phyloP scores from a whole-genome alignment of 2,329 filamentous ascomycete genomes.

The Gnomoniopsis sp. region DNA sequence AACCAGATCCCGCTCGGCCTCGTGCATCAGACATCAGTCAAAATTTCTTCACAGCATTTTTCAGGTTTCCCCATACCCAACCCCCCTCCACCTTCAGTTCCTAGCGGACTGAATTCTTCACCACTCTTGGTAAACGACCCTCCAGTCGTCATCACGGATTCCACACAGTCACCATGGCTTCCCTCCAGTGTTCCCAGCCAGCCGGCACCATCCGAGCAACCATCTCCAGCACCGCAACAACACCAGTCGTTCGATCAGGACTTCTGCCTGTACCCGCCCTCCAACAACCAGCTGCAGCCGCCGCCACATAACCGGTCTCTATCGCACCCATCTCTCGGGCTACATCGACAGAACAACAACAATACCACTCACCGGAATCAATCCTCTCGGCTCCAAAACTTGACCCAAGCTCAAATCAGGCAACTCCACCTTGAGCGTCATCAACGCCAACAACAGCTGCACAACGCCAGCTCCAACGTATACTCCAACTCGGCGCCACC shows the following conservation, averaged over 20 bases:
- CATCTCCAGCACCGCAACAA: constrained; percentile 46
- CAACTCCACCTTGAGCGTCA: not conserved
- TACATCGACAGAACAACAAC: constrained; percentile 44
- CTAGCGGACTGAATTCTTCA: constrained; percentile 63
- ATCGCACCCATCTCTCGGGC: constrained; percentile 34
- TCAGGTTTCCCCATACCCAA: constrained; percentile 29
- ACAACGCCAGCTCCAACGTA: constrained; percentile 42
- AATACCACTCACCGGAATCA: constrained; percentile 36
- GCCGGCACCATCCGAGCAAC: constrained; percentile 60
- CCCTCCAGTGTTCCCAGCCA: constrained; percentile 63
- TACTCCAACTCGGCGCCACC: constrained; percentile 66
- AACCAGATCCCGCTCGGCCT: constrained; percentile 32
- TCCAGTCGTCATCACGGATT: constrained; percentile 80
- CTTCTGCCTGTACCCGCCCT: not conserved
- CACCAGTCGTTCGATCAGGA: constrained; percentile 12
- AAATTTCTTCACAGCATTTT: constrained; percentile 48
- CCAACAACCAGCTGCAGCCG: constrained; percentile 38
- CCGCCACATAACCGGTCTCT: constrained; percentile 49
- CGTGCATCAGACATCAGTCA: constrained; percentile 36
- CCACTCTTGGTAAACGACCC: constrained; percentile 63
- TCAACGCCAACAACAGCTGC: constrained; percentile 27
- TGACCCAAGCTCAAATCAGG: not conserved
- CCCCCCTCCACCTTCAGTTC: constrained; percentile 53
- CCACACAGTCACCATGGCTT: constrained; percentile 73
- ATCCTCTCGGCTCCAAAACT: constrained; percentile 23